Evolutionary conservation across 495 filamentous ascomycete genomes (phyloP).

Genomic region (Aspergillus diversus): DNA sequence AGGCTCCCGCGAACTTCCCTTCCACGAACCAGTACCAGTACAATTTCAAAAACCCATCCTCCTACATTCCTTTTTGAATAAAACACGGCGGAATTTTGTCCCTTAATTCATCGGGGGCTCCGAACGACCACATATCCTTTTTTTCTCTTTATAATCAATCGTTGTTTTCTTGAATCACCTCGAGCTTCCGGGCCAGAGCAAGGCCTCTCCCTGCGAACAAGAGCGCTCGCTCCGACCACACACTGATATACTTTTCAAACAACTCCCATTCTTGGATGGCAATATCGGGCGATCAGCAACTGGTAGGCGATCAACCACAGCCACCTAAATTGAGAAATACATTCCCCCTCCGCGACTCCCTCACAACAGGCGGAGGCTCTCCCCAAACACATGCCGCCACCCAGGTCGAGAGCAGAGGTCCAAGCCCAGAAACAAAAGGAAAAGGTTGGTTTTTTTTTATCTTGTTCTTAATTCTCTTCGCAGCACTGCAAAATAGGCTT

Average conservation of each 20-base stretch:
- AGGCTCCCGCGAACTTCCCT: conserved; percentile 13
- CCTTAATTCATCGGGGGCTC: not conserved
- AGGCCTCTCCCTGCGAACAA: conserved; percentile 1
- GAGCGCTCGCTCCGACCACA: not conserved
- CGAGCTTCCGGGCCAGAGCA: conserved; percentile 13
- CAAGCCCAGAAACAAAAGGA: conserved; percentile 92
- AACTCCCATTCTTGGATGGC: conserved; percentile 28
- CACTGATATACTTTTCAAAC: not conserved
- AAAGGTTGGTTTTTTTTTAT: conserved; percentile 64
- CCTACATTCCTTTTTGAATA: conserved; percentile 6
- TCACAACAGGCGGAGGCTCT: conserved; percentile 34
- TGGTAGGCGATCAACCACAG: conserved; percentile 11
- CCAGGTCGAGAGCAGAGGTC: conserved; percentile 81
- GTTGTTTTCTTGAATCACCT: conserved; percentile 4
- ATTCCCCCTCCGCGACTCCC: conserved; percentile 20
- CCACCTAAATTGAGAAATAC: conserved; percentile 11
- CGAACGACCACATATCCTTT: not conserved
- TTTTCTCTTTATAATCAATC: conserved; percentile 1
- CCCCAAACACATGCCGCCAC: conserved; percentile 57
- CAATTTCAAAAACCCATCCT: not conserved
- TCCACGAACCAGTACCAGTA: conserved; percentile 1
- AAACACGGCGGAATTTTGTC: conserved; percentile 5
- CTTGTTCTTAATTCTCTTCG: too few species aligned
- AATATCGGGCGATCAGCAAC: conserved; percentile 17
- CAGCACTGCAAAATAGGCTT: not conserved